These are phyloP conservation scores for Monosporozyma servazzii DNA, from an alignment of 805 yeast genomes.

Conservation along the genomic window DNA sequence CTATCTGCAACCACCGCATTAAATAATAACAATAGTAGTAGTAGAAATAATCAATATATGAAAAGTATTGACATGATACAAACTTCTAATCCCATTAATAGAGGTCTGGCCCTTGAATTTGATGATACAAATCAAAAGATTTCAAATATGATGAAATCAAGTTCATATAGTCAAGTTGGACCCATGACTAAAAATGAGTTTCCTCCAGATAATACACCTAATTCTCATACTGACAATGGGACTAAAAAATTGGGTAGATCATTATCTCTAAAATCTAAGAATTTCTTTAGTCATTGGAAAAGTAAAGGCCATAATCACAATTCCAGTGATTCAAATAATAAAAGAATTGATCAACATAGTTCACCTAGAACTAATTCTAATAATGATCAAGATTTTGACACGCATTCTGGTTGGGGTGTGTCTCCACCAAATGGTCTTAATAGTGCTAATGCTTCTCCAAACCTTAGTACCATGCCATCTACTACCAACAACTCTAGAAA, in stretches of 20 bases:
- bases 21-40: background rate
- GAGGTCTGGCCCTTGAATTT: background rate
- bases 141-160: background rate
- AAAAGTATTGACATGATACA: background rate
- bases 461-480: background rate
- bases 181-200: background rate
- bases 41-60: background rate
- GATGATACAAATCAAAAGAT: background rate
- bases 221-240: background rate
- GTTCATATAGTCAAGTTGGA: background rate
- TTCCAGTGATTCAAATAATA: background rate
- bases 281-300: slow-evolving; percentile 19
- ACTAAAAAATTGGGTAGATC: slow-evolving; percentile 23
- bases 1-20: background rate
- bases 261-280: slow-evolving; percentile 28
- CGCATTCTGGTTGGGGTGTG: slow-evolving; percentile 32
- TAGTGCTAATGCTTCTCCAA: background rate
- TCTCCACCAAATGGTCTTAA: background rate
- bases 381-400: slow-evolving; percentile 12
- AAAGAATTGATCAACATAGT: background rate
- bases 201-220: background rate
- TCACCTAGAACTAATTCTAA: background rate
- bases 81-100: background rate
- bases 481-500: background rate
- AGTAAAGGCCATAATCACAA: slow-evolving; percentile 1